Base-by-base conservation (phyloP, 140 eudicot genomes). In the Ambrosia hybrid region DNA sequence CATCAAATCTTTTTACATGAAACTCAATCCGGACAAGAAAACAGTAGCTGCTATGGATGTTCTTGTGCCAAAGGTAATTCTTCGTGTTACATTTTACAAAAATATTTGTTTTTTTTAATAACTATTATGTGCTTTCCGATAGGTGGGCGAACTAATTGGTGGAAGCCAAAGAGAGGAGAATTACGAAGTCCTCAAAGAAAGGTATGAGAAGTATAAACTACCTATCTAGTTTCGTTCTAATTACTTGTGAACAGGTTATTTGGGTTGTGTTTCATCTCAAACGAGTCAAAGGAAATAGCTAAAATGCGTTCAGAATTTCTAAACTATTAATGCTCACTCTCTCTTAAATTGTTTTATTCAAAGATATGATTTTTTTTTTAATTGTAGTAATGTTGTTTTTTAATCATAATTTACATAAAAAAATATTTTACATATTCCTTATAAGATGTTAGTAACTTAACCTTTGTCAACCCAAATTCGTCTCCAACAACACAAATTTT, bases 11-110 rank as follows among this genome's bases (percentile, higher is more conserved):
- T 90, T 90, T 64, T 93, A 93, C 78, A 93, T 93, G 97, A 90
- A 89, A 83, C 77, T 90, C 72, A 93, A 93, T 62, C 87, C 89
- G 4, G 97, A 93, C 71, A 83, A 88, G 48, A 88, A 90, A 79
- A 93, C 96, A 38, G 98, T 93, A 62, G 98, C 98, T 76, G 98
- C 98, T 14, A 93, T 93, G 98, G 98, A 93, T 65, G 97, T 93
- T 61, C 98, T 93, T 81, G 97, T 93, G 34, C 98, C 97, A 33
- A 93, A 90, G 97, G 97, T 90, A 61, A 14, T 72, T 67, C 11
- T 16, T n/a, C 38, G 48, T 62, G 10, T 7, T 26, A 15, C 57
- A 45, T 65, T 56, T 46, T 11, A 66, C 6, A 57, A 5, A 13
- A 38, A 21, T 26, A 14, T 26, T 30, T 58, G 69, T 9, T 68